Evolutionary conservation across 352 stramenopile genomes (phyloP), one percentile per base, ranked within the genome.

Genomic region (Pythium periplocum): DNA sequence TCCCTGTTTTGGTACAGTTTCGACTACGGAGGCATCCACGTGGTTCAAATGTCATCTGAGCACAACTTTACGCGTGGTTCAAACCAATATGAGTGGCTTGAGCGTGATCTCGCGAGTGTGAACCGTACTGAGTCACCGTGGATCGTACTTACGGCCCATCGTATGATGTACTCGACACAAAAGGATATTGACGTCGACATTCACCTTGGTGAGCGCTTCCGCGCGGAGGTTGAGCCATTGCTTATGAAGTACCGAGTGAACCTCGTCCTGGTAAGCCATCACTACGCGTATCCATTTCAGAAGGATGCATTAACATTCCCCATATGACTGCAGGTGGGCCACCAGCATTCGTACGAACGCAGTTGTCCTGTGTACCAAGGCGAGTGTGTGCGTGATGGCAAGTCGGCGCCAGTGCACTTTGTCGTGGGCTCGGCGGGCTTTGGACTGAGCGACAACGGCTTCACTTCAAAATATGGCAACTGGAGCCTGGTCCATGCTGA

Each of bases 401-500:
- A 26, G 17, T 59, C 64, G 10, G 71, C 62, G 6, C 56, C 71
- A 1, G 53, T 59, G 11, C 68, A 78, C 48, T 62, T 80, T 44
- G 77, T 78, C 67, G 56, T 80, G 36, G 71, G 71, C 38, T 75
- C 71, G 8, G 71, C 61, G 3, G 71, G 68, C n/a, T 64, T 61
- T 3, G 67, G 66, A 46, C 45, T 80, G 6, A 68, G 77, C 17
- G 17, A 26, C 17, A 53, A 69, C 1, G 70, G 60, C 1, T 91
- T 89, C 37, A 89, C 81, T 7, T 53, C 66, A 4, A 61, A 73
- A 35, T 84, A 78, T 17, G 81, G 81, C 7, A 72, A 81, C 33
- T 91, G 78, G 78, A 89, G 81, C 52, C 51, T 85, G 17, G 56
- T 69, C 12, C 75, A 91, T 45, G 66, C 72, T 10, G 81, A 86